Percentiles rank a stretch among this genome's conserved stretches.
phyloP scores from a whole-genome alignment of 805 yeast genomes.

The Kurtzmaniella fragi region DNA sequence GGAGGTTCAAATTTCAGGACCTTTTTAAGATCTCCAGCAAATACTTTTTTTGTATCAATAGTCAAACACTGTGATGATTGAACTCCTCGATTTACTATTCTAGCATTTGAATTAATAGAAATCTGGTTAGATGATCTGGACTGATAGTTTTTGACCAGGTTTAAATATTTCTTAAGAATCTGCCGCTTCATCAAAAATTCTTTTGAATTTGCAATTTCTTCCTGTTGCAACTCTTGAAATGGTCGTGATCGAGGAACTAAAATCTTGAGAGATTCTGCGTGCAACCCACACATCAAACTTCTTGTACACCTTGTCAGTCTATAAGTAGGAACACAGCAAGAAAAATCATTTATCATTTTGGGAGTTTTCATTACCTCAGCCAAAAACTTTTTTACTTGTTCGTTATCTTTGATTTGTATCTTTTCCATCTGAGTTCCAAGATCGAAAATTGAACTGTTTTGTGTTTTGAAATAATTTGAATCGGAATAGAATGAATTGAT shows the following conservation, averaged over 20 bases:
- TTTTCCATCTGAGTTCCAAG: no score
- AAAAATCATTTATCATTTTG: slow-evolving; percentile 6
- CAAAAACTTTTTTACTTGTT: neutral
- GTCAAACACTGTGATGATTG: no score
- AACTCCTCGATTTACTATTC: no score
- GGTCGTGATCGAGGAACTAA: slow-evolving; percentile 5
- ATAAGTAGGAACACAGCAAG: slow-evolving; percentile 9
- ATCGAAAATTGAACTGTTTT: no score
- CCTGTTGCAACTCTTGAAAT: neutral
- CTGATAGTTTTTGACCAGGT: neutral
- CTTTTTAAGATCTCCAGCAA: neutral
- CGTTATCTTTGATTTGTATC: no score
- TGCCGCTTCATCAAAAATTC: slow-evolving; percentile 1
- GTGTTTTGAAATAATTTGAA: no score
- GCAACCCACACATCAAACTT: slow-evolving; percentile 5
- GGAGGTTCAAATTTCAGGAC: neutral
- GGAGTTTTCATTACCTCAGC: neutral
- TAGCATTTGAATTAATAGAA: no score
- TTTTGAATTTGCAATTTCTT: slow-evolving; percentile 1
- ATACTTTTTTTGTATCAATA: no score
- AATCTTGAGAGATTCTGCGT: slow-evolving; percentile 2
- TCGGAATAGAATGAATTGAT: no score
- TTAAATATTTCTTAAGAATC: neutral
- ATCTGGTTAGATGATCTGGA: no score
- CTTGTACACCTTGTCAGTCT: slow-evolving; percentile 5